Evolutionary conservation across 2,329 filamentous ascomycete species (phyloP).

Genomic region (Colletotrichum australisinense): DNA sequence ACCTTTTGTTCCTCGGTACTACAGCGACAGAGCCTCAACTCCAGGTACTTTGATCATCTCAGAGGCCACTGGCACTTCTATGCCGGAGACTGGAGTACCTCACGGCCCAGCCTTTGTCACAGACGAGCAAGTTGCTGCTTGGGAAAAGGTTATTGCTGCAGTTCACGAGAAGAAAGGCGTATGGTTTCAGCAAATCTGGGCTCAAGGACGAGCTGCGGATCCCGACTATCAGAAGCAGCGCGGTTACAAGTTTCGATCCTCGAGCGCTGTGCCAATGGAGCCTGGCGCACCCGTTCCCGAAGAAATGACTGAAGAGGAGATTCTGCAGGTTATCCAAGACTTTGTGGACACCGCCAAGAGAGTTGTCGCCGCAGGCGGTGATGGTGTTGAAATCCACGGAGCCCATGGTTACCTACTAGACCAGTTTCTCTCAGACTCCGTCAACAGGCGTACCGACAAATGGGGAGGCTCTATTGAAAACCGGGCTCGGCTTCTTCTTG

Average conservation of each 20-base stretch:
- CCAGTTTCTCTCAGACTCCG: slow-evolving; percentile 61
- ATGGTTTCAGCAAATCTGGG: slow-evolving; percentile 40
- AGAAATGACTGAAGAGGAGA: slow-evolving; percentile 72
- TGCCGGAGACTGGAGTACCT: slow-evolving; percentile 35
- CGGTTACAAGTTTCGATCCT: slow-evolving; percentile 18
- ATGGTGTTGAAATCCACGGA: slow-evolving; percentile 68
- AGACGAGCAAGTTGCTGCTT: slow-evolving; percentile 39
- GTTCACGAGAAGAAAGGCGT: slow-evolving; percentile 44
- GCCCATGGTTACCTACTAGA: slow-evolving; percentile 69
- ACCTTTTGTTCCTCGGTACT: slow-evolving; percentile 42
- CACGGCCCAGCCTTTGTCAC: slow-evolving; percentile 59
- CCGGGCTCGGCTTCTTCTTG: slow-evolving; percentile 56
- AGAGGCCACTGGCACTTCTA: slow-evolving; percentile 43
- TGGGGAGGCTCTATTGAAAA: slow-evolving; percentile 64
- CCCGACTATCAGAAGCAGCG: slow-evolving; percentile 21
- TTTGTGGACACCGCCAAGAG: slow-evolving; percentile 62
- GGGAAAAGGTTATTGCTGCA: slow-evolving; percentile 40
- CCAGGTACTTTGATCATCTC: slow-evolving; percentile 56
- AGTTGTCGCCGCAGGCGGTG: slow-evolving; percentile 69
- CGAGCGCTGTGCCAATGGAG: slow-evolving; percentile 22
- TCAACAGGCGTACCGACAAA: slow-evolving; percentile 57
- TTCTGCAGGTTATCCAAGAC: slow-evolving; percentile 66
- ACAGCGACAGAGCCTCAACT: slow-evolving; percentile 46
- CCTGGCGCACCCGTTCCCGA: slow-evolving; percentile 52
- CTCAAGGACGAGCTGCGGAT: slow-evolving; percentile 27